Evolutionary conservation across 176 grass and related monocot species (phyloP).

Genomic region (Saccharum officinarum): DNA sequence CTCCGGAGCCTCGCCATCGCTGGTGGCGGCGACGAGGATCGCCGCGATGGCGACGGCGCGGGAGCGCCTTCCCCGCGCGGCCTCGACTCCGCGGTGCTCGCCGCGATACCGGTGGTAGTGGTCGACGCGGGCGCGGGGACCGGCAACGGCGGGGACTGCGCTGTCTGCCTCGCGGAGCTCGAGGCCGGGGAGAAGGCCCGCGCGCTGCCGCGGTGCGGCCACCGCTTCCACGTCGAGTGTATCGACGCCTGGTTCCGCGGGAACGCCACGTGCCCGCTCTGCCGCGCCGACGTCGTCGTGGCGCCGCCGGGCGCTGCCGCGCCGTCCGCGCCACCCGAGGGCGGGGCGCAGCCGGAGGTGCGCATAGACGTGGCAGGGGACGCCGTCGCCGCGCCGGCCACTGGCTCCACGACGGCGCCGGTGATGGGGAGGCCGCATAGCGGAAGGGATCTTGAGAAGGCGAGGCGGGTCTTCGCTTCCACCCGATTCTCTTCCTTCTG

Average conservation of each 20-base stretch:
- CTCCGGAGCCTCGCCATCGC: conserved; percentile 32
- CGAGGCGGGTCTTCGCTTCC: no score
- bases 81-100: conserved; percentile 45
- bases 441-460: no score
- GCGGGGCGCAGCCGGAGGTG: not conserved
- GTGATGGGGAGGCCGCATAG: no score
- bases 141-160: conserved; percentile 37
- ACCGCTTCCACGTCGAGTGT: conserved; percentile 67
- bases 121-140: not conserved
- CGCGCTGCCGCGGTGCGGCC: conserved; percentile 52
- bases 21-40: not conserved
- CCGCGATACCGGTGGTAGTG: conserved; percentile 42
- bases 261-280: conserved; percentile 64
- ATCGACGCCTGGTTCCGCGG: conserved; percentile 68
- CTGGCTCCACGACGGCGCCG: no score
- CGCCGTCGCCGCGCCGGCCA: no score
- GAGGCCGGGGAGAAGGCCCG: conserved; percentile 51
- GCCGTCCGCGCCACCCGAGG: not conserved
- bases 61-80: conserved; percentile 16
- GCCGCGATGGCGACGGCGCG: not conserved
- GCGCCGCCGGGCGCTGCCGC: not conserved
- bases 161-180: conserved; percentile 58
- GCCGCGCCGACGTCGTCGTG: conserved; percentile 52
- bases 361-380: no score
- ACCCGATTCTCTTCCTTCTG: no score